Base-by-base conservation (phyloP, 306 rosid species). In the Pyrus communis region DNA sequence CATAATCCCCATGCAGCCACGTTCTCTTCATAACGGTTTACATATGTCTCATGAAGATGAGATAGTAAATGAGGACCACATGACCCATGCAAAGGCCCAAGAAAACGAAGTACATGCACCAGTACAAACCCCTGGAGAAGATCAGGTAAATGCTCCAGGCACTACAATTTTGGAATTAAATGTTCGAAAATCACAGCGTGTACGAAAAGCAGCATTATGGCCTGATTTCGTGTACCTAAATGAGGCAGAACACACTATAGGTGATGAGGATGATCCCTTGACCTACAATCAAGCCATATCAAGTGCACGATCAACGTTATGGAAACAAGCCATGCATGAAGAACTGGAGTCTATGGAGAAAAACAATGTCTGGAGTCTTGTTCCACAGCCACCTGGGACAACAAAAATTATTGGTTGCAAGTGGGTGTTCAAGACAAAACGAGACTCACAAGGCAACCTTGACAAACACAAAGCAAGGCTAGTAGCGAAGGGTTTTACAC, bases 41-140 rank as follows among this genome's bases (percentile, higher is more conserved):
- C 0, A 12, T 3, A 45, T 1, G 6, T 0, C 5, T 0, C 0
- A 12, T 0, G 51, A 4, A 45, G 0, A 13, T 1, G 18, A 45
- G 0, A 12, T 0, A 13, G 4, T 0, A 4, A 45, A 45, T 45
- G 17, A 4, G 17, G 51, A 1, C 0, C 2, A 3, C 0, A 17
- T 13, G 17, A 5, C 51, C 51, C 2, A 4, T 45, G 18, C 17
- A 13, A 6, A 0, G 0, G 6, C 0, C 0, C 17, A 45, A 4
- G 51, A 13, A 12, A 0, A 1, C 4, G 17, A 1, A 13, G 0
- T 13, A 4, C 51, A 1, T 45, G 2, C 18, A 4, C 2, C 2
- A 0, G 5, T 0, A 1, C 18, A 45, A 13, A 0, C 0, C 1
- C 1, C 17, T 45, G 18, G 1, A 4, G 5, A 4, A 12, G 0